Percentiles rank a stretch among this genome's conserved stretches.
Evolutionary conservation across 495 filamentous ascomycete genomes (phyloP).

Genomic region (Trichodelitschia bisporula): DNA sequence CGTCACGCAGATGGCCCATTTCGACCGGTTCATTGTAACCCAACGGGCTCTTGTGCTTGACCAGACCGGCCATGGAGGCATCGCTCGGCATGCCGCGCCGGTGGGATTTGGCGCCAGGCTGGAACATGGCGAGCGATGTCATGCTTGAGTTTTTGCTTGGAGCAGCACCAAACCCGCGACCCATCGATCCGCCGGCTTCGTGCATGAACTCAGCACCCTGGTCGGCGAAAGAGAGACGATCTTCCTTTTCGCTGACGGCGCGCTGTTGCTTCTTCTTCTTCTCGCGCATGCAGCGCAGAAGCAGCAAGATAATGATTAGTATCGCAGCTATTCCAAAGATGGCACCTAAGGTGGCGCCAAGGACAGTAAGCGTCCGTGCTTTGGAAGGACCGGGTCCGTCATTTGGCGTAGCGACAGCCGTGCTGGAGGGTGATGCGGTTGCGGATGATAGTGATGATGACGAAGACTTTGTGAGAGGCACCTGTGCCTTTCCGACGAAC

Average conservation of each 20-base stretch:
- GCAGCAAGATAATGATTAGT: constrained; percentile 39
- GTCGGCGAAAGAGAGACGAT: constrained; percentile 39
- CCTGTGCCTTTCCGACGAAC: constrained; percentile 24
- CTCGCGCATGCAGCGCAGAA: constrained; percentile 35
- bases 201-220: constrained; percentile 32
- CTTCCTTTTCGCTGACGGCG: constrained; percentile 26
- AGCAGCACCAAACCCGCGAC: constrained; percentile 18
- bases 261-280: constrained; percentile 24
- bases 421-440: constrained; percentile 18
- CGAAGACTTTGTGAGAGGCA: constrained; percentile 13
- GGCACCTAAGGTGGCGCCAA: constrained; percentile 59
- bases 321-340: constrained; percentile 47
- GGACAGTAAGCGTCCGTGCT: constrained; percentile 26
- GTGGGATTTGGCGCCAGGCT: constrained; percentile 14
- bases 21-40: constrained; percentile 12
- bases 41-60: constrained; percentile 10
- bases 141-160: constrained; percentile 9
- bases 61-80: constrained; percentile 13
- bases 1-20: constrained; percentile 10
- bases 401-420: constrained; percentile 13
- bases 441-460: constrained; percentile 17
- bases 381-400: not conserved
- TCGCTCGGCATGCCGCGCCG: constrained; percentile 10
- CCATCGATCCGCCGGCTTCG: constrained; percentile 22
- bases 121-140: constrained; percentile 16